Evolutionary conservation across 257 asterid species (phyloP), one percentile per base, ranked within the genome.

Genomic region (Avicennia marina): DNA sequence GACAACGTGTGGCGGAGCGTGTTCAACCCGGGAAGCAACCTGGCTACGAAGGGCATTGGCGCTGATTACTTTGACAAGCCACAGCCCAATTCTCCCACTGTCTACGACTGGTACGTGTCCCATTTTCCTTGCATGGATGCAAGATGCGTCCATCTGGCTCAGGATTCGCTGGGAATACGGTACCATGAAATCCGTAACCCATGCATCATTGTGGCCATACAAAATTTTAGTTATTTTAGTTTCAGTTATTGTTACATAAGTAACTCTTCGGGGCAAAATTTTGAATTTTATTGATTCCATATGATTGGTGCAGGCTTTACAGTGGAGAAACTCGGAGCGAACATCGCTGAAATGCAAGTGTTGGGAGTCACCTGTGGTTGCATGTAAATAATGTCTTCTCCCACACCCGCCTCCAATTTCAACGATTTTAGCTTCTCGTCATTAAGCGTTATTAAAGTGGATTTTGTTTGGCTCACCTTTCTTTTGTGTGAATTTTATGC

Each of bases 1-100:
- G 90, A 84, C 1, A 89, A 89, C 48, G 97, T 93, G 50, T 93
- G 99, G 97, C 76, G 99, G 74, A 93, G 99, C 46, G 99, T 93
- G 57, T 93, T 93, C 79, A 67, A 89, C 60, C 99, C 99, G 12
- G 97, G 99, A 24, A 93, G 97, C 72, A 89, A 93, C 63, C 69
- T 63, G 8, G 95, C 96, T 10, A 84, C 97, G 58, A 86, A 48
- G 79, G 55, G 40, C 24, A 34, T 89, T 19, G 99, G 97, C 3
- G 65, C 95, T 6, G 80, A 77, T 29, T 75, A 78, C 66, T 93
- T 89, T 42, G 99, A 93, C 69, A 82, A 78, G 70, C 94, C 99
- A 11, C 82, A 75, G 45, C 90, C 99, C 4, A 89, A 93, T 75
- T 63, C 99, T 39, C 99, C 99, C 1, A 80, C 94, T 52, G 96